Percentiles rank a stretch among this genome's conserved stretches.
Conservation (phyloP, 129 eudicot species). For the Centella asiatica region DNA sequence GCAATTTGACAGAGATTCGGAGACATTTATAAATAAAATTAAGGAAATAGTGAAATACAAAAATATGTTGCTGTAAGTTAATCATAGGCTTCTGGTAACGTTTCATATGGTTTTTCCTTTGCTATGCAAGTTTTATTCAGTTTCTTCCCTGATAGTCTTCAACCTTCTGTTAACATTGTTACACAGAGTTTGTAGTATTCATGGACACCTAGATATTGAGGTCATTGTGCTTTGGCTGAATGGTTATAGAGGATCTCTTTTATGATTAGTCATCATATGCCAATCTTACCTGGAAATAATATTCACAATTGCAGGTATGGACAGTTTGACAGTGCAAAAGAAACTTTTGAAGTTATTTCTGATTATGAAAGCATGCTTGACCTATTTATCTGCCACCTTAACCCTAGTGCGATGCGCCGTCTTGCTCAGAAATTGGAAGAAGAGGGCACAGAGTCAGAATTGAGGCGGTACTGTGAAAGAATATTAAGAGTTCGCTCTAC, state of each 20-base stretch:
- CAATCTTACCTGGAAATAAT: not conserved
- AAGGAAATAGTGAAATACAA: too few species aligned
- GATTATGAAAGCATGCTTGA: conserved; percentile 94
- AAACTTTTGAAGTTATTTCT: conserved; percentile 87
- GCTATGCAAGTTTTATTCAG: too few species aligned
- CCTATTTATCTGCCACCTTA: conserved; percentile 90
- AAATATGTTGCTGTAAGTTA: too few species aligned
- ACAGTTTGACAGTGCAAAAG: conserved; percentile 98
- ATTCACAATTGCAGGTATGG: conserved; percentile 60
- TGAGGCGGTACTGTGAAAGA: conserved; percentile 87
- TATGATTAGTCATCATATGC: not conserved
- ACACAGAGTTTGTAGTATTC: too few species aligned
- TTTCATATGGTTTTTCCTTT: too few species aligned
- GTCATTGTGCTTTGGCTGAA: too few species aligned
- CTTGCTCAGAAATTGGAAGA: conserved; percentile 95
- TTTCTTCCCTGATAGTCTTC: too few species aligned
- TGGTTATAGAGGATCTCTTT: not conserved
- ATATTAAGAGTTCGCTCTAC: conserved; percentile 84
- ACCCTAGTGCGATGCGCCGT: conserved; percentile 98
- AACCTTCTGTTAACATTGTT: too few species aligned
- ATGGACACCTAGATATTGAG: too few species aligned
- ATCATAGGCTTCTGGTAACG: too few species aligned
- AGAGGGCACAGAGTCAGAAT: conserved; percentile 73
- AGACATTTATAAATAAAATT: too few species aligned
- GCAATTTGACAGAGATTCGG: too few species aligned